These are phyloP conservation scores for Kwoniella pini DNA, from an alignment of 768 basidiomycete genomes.

Conservation along the genomic window DNA sequence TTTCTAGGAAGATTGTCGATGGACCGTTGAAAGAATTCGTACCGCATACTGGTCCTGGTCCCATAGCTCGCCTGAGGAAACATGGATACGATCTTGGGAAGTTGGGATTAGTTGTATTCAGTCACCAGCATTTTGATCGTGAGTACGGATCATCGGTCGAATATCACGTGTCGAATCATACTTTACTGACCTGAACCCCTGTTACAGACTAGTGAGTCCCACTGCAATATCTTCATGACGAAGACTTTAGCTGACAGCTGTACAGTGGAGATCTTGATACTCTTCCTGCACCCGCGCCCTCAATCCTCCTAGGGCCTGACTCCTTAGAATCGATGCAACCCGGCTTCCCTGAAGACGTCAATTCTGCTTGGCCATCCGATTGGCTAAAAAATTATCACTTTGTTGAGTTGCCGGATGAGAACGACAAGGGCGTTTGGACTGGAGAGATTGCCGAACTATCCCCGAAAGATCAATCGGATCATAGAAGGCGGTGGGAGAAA, in stretches of 20 bases:
- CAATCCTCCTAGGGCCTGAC: constrained; percentile 26
- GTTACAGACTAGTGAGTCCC: background rate
- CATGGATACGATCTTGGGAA: constrained; percentile 16
- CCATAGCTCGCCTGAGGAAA: constrained; percentile 17
- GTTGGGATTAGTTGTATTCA: constrained; percentile 26
- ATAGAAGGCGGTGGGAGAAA: constrained; percentile 21
- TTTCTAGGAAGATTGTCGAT: constrained; percentile 14
- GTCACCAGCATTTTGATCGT: constrained; percentile 40
- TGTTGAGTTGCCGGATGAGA: constrained; percentile 21
- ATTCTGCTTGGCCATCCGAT: constrained; percentile 21
- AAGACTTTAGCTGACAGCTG: no score
- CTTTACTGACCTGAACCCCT: background rate
- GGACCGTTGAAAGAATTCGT: constrained; percentile 19
- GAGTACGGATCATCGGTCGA: background rate
- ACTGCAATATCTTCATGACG: no score
- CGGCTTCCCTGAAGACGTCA: constrained; percentile 26
- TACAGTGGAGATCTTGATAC: constrained; percentile 28
- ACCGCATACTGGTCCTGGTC: constrained; percentile 21
- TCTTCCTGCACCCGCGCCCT: constrained; percentile 17
- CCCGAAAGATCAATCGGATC: background rate
- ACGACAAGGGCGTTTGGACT: constrained; percentile 5
- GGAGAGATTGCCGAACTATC: constrained; percentile 2
- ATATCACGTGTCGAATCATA: background rate
- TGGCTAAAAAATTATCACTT: constrained; percentile 33
- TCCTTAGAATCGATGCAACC: constrained; percentile 28